Evolutionary conservation across 2,329 filamentous ascomycete species (phyloP), one percentile per base, ranked within the genome.

Genomic region (Hansfordia pulvinata): DNA sequence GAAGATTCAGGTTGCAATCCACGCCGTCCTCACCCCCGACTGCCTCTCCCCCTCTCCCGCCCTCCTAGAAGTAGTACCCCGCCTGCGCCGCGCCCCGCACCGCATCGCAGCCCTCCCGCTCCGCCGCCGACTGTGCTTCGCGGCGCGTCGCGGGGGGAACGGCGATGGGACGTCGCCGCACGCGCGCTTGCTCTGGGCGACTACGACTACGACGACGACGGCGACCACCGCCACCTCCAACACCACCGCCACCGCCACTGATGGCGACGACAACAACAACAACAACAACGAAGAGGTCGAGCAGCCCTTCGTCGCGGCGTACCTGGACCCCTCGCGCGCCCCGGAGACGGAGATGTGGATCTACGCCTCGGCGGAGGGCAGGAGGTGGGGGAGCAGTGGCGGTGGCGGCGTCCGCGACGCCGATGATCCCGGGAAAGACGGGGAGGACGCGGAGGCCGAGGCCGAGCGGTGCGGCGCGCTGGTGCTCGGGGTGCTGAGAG

Each of bases 281-380:
- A n/a, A n/a, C n/a, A n/a, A n/a, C n/a, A n/a, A n/a, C n/a, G n/a
- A 10, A 22, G 17, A 30, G 8, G 17, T 29, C 10, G 26, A 32
- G 18, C 11, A 14, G 15, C 24, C 45, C 9, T 73, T 78, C 41
- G 60, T 63, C 1, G 65, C 64, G 1, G 69, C 66, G 1, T 78
- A 73, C 40, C 42, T 76, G 5, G 76, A 82, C 44, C 56, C 74
- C 12, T 63, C 63, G 4, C 58, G 58, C 28, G 58, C 62, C 0
- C 70, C 69, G 0, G 74, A 78, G 42, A 80, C 76, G 0, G 65
- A 79, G 34, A 52, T 71, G 17, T 79, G 69, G 64, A 40, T 80
- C 2, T 80, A 74, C 44, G 60, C 57, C 2, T 63, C 62, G 0
- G 40, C 67, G 3, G 64, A 73, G 32, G 47, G 20, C 4, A 10